Evolutionary conservation across 75 land plant species (phyloP).

Genomic region (Cunninghamia lanceolata): DNA sequence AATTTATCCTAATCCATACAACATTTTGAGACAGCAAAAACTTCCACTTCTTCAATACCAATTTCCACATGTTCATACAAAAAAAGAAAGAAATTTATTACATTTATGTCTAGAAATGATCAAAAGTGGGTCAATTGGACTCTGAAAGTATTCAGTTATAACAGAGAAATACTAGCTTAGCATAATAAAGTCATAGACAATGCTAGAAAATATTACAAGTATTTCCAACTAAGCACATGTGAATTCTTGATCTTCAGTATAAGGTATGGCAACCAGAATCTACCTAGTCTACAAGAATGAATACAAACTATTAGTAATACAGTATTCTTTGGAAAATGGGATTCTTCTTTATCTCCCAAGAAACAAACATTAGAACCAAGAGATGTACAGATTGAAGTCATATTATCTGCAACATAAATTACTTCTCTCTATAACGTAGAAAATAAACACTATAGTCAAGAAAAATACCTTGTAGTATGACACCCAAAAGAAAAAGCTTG

Average conservation of each 20-base stretch:
- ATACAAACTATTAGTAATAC: not conserved
- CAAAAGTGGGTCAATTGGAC: no score
- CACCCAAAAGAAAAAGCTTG: constrained; percentile 57
- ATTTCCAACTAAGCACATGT: not conserved
- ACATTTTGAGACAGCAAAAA: no score
- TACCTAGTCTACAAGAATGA: not conserved
- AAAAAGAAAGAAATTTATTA: no score
- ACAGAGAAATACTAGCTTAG: no score
- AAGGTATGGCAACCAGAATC: not conserved
- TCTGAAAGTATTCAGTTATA: no score
- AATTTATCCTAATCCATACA: no score
- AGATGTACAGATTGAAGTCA: not conserved
- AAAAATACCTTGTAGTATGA: constrained; percentile 55
- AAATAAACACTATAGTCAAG: not conserved
- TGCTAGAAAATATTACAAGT: no score
- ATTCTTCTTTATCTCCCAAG: not conserved
- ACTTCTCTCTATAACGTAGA: not conserved
- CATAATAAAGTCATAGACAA: no score
- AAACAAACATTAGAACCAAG: not conserved
- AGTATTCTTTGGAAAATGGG: not conserved
- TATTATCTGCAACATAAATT: not conserved
- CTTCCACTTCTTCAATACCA: no score
- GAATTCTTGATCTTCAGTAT: not conserved
- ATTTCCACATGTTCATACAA: no score
- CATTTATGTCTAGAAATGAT: no score